phyloP scores from a whole-genome alignment of 805 yeast species.

The Myxozyma monticola region DNA sequence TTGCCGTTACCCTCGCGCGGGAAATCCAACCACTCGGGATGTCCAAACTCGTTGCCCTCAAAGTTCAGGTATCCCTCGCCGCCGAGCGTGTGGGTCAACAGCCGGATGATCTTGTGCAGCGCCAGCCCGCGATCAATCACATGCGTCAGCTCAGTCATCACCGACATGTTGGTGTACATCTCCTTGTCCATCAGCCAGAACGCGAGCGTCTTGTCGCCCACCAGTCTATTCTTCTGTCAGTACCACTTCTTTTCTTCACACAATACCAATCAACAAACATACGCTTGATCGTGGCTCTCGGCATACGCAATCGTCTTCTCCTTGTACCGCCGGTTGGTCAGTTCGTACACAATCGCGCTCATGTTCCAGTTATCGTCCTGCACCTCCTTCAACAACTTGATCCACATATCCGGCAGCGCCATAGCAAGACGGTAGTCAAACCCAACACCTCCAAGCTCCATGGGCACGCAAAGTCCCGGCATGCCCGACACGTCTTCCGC shows the following conservation, averaged over 20 bases:
- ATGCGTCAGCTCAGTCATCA: conserved; percentile 67
- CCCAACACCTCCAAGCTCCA: conserved; percentile 80
- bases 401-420: conserved; percentile 99
- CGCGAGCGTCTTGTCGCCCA: conserved; percentile 94
- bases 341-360: conserved; percentile 72
- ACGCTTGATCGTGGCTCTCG: conserved; percentile 95
- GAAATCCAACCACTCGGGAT: conserved; percentile 98
- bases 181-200: conserved; percentile 99
- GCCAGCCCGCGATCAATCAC: conserved; percentile 86
- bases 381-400: conserved; percentile 80
- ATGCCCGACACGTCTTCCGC: conserved; percentile 98
- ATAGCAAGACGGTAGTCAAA: conserved; percentile 91
- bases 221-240: conserved; percentile 45
- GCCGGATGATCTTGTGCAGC: conserved; percentile 85
- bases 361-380: conserved; percentile 90
- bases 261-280: neutral
- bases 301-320: conserved; percentile 90
- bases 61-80: conserved; percentile 96
- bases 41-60: conserved; percentile 98
- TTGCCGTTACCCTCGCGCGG: conserved; percentile 87
- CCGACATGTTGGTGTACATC: conserved; percentile 92
- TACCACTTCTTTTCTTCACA: neutral
- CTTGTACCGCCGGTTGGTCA: conserved; percentile 83
- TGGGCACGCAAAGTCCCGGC: conserved; percentile 87
- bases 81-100: conserved; percentile 85